Conservation (phyloP, 192 early-diverging fungal species). For the Rhizophlyctis rosea region DNA sequence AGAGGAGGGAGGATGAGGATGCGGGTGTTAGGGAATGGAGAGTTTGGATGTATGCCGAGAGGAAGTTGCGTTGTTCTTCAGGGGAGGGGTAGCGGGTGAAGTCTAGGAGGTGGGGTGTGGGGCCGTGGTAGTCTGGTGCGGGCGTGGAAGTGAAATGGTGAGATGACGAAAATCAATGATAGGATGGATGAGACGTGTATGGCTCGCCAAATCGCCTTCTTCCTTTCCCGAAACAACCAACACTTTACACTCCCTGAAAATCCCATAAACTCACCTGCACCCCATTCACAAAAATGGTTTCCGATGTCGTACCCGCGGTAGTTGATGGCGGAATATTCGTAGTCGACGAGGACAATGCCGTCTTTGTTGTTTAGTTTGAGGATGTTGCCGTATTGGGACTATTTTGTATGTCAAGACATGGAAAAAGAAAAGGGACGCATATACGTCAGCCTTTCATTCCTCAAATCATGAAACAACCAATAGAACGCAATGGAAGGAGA, state of each 20-base stretch:
- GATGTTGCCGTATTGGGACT: conserved; percentile 87
- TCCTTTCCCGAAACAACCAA: too few species aligned
- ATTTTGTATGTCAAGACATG: neutral
- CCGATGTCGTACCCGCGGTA: conserved; percentile 88
- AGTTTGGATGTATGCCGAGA: conserved; percentile 58
- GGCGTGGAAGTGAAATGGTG: neutral
- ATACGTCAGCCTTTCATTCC: conserved; percentile 17
- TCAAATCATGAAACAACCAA: neutral
- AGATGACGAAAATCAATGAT: too few species aligned
- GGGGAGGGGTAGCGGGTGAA: conserved; percentile 72
- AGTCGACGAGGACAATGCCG: conserved; percentile 80
- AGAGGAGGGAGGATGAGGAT: conserved; percentile 38
- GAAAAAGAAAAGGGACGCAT: neutral
- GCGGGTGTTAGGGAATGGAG: conserved; percentile 25
- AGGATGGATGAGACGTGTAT: too few species aligned
- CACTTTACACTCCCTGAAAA: too few species aligned
- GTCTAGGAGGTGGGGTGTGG: conserved; percentile 66
- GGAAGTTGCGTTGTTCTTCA: conserved; percentile 66
- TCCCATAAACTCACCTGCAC: conserved; percentile 43
- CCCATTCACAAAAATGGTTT: conserved; percentile 90
- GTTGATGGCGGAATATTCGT: conserved; percentile 82
- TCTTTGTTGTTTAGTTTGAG: conserved; percentile 54
- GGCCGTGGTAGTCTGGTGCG: conserved; percentile 60
- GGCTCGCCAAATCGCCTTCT: too few species aligned
- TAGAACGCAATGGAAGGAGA: neutral